Base-by-base conservation (phyloP, 306 rosid genomes). In the Pterocarpus santalinus region DNA sequence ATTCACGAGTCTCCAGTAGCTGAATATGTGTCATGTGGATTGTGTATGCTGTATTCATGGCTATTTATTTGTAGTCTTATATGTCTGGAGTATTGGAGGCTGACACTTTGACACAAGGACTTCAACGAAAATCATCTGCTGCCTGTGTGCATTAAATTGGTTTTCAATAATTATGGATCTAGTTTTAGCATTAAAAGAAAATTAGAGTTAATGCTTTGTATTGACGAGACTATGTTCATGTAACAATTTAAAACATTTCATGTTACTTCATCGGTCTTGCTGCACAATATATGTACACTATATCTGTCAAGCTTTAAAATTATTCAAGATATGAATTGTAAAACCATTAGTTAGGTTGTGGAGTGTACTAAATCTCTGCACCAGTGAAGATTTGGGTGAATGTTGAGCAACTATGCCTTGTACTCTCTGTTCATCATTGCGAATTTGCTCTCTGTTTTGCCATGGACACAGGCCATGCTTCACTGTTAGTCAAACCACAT, bases 41-140 rank as follows among this genome's bases (percentile, higher is more conserved):
- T 52, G 69, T 53, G 64, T 17, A n/a, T 81, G 57, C 33, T 51
- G 14, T 72, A 41, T 10, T 70, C 16, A 64, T 75, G 56, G 36
- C 76, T 75, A 44, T 81, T 65, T 66, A 73, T 65, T 39, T 68
- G 47, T 43, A 53, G 51, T 56, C 17, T n/a, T 61, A 15, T 74
- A 46, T 76, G 75, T 84, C 32, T 22, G 47, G 80, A 57, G 47
- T 72, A 38, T 61, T 65, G 65, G 76, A 73, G 32, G 52, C 39
- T 43, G 17, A 39, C 67, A 84, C 78, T 68, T 74, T 9, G 15
- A 32, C 3, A 2, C 51, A 41, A 73, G 52, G 62, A 14, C 43
- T 63, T 73, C 16, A 35, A 64, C 8, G 47, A 71, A 63, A 46
- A 55, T 53, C 38, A 36, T 49, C 41, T 52, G 47, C 33, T 39